These are phyloP conservation scores for Chlamydomonas eustigma DNA, from an alignment of 139 green algal genomes.

Conservation along the genomic window DNA sequence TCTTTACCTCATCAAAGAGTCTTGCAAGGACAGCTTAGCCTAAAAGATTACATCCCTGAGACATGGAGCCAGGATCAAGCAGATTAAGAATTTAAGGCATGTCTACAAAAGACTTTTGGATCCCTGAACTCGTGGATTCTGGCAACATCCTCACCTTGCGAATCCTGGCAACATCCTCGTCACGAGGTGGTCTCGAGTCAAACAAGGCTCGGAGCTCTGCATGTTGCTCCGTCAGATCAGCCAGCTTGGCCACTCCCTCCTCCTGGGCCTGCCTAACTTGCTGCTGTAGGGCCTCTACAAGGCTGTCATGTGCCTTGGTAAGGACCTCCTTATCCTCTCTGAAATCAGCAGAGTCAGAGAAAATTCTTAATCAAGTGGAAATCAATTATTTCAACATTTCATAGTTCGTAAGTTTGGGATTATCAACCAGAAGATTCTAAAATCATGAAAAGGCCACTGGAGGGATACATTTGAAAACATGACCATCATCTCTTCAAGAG, in stretches of 20 bases:
- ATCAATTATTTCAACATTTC: too few species aligned
- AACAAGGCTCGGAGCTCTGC: slow-evolving; percentile 21
- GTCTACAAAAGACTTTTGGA: background rate
- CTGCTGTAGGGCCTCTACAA: background rate
- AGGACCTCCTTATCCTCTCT: slow-evolving; percentile 15
- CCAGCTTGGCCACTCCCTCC: slow-evolving; percentile 10
- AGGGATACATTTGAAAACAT: too few species aligned
- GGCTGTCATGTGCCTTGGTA: background rate
- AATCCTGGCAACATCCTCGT: slow-evolving; percentile 33
- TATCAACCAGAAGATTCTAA: too few species aligned
- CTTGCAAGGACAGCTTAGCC: too few species aligned
- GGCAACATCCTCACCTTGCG: slow-evolving; percentile 2
- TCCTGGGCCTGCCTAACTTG: background rate
- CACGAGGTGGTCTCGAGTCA: slow-evolving; percentile 38
- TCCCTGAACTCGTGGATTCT: background rate
- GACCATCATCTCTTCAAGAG: too few species aligned
- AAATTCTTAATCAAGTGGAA: too few species aligned
- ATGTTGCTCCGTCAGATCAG: slow-evolving; percentile 26
- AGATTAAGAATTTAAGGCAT: background rate
- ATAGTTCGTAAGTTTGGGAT: too few species aligned
- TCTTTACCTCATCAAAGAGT: too few species aligned
- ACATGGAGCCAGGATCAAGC: too few species aligned
- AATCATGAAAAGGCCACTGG: too few species aligned
- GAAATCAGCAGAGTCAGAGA: background rate
- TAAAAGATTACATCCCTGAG: too few species aligned